phyloP scores from a whole-genome alignment of 306 rosid genomes.

The Carpinus fangiana region DNA sequence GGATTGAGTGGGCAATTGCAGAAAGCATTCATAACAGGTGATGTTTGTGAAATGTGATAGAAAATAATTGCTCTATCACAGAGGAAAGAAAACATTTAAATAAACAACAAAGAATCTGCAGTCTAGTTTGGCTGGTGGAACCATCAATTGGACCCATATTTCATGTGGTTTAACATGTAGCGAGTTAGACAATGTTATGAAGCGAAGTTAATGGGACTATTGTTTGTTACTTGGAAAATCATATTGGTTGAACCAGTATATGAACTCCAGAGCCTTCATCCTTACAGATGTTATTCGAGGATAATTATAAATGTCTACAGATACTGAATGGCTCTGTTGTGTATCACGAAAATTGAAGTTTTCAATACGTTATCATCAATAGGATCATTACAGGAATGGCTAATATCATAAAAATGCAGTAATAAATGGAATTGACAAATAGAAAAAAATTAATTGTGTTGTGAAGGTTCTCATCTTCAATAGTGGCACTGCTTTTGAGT shows the following conservation, averaged over 20 bases:
- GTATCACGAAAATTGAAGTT: neutral
- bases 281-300: neutral
- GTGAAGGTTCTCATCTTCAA: neutral
- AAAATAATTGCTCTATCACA: neutral
- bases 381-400: neutral
- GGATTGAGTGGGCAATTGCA: constrained; percentile 95
- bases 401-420: neutral
- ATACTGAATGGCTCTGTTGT: neutral
- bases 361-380: neutral
- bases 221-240: neutral
- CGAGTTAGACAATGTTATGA: neutral
- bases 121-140: neutral
- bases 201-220: neutral
- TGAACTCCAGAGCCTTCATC: neutral
- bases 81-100: neutral
- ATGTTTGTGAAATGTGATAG: constrained; percentile 14
- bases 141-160: neutral
- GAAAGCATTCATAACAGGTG: constrained; percentile 93
- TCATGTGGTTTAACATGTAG: neutral
- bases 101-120: neutral
- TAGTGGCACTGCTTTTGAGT: neutral
- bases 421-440: neutral
- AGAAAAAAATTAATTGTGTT: neutral
- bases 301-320: neutral
- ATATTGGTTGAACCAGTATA: neutral